A percentile compares a stretch with the other conserved stretches of the same genome.
Evolutionary conservation across 495 filamentous ascomycete genomes (phyloP).

Genomic region (Lepraria neglecta): DNA sequence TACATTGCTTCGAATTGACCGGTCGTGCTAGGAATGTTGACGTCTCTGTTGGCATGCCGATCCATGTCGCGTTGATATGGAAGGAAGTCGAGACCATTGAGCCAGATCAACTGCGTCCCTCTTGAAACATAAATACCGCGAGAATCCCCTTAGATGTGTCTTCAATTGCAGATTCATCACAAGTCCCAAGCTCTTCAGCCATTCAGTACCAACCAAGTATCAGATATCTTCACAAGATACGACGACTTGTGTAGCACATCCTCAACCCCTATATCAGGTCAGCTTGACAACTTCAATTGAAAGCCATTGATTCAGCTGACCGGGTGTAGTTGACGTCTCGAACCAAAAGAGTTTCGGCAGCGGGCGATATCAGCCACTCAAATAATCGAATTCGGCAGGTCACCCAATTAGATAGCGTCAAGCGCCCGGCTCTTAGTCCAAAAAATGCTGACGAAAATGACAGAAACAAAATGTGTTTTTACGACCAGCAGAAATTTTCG

Average conservation of each 20-base stretch:
- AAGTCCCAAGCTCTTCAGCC: constrained; percentile 4
- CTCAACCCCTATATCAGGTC: constrained; percentile 3
- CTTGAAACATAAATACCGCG: constrained; percentile 27
- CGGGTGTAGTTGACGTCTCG: not conserved
- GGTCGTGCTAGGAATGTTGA: not conserved
- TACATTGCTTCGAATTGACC: not conserved
- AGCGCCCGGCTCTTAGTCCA: constrained; percentile 2
- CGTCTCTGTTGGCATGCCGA: constrained; percentile 5
- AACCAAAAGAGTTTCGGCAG: constrained; percentile 2
- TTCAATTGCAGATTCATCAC: constrained; percentile 5
- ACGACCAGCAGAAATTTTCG: constrained; percentile 49
- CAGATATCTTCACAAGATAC: not conserved
- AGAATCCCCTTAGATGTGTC: constrained; percentile 6
- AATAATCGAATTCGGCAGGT: not conserved
- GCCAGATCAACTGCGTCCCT: constrained; percentile 13
- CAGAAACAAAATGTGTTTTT: constrained; percentile 51
- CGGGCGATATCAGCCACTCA: constrained; percentile 13
- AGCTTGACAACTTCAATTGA: constrained; percentile 6
- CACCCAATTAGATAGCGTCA: constrained; percentile 8
- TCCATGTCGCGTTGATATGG: constrained; percentile 8
- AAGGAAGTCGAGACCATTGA: constrained; percentile 16
- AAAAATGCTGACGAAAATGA: constrained; percentile 6
- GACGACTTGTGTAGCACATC: constrained; percentile 8
- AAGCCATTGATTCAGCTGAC: constrained; percentile 11
- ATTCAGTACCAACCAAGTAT: constrained; percentile 5